phyloP scores from a whole-genome alignment of 371 early-diverging fungal genomes.

The Nematocida parisii region DNA sequence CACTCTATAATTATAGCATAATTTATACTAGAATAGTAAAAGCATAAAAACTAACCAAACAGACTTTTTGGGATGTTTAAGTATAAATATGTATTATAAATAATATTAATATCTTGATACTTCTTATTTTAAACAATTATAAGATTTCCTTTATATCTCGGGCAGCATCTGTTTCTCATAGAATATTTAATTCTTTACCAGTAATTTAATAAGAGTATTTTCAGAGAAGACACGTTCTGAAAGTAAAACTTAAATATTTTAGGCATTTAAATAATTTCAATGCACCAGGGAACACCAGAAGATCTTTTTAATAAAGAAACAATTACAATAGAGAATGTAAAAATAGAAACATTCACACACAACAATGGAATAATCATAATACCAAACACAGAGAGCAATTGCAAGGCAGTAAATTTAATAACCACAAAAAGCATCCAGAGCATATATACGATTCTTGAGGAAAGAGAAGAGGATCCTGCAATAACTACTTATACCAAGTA shows the following conservation, averaged over 20 bases:
- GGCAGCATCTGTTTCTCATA: too few species aligned
- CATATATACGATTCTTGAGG: conserved; percentile 29
- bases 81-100: too few species aligned
- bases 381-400: conserved; percentile 15
- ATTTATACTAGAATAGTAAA: too few species aligned
- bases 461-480: conserved; percentile 1
- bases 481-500: conserved; percentile 7
- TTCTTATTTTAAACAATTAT: too few species aligned
- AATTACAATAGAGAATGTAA: not conserved
- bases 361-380: conserved; percentile 32
- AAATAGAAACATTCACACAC: conserved; percentile 18
- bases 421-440: conserved; percentile 6
- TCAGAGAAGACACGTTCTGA: too few species aligned
- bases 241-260: conserved; percentile 3
- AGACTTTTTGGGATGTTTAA: too few species aligned
- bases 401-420: not conserved
- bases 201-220: too few species aligned
- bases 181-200: too few species aligned
- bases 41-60: too few species aligned
- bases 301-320: conserved; percentile 24
- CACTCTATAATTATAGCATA: too few species aligned
- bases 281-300: conserved; percentile 2
- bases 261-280: conserved; percentile 8
- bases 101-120: too few species aligned
- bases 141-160: too few species aligned